Evolutionary conservation across 441 rosid species (phyloP).

Genomic region (Syzygium syzygioides): DNA sequence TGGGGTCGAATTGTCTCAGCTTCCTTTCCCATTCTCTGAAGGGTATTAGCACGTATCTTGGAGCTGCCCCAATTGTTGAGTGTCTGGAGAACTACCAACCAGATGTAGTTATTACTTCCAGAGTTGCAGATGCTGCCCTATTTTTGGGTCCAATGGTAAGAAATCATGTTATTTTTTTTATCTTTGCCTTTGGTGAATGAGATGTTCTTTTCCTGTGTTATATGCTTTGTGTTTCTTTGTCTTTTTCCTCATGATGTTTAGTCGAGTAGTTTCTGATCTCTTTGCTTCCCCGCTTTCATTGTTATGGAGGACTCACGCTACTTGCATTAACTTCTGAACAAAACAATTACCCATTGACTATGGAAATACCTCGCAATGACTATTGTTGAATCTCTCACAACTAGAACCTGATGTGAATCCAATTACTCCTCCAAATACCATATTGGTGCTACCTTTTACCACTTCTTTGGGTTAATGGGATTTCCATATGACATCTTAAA

Average conservation of each 20-base stretch:
- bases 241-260: background rate
- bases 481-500: background rate
- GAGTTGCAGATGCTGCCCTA: constrained; percentile 91
- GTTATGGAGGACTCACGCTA: background rate
- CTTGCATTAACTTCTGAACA: background rate
- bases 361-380: background rate
- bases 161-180: background rate
- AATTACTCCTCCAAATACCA: background rate
- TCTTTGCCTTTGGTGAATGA: background rate
- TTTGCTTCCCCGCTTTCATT: background rate
- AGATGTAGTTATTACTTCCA: constrained; percentile 71
- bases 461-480: background rate
- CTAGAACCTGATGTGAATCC: background rate
- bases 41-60: constrained; percentile 86
- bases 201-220: background rate
- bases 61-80: constrained; percentile 92
- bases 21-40: constrained; percentile 23
- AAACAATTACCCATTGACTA: background rate
- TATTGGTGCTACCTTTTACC: background rate
- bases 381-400: background rate
- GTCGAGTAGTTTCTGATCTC: background rate
- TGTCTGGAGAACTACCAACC: constrained; percentile 84
- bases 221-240: background rate
- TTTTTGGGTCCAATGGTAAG: constrained; percentile 93
- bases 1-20: background rate